phyloP scores from a whole-genome alignment of 228 moss, liverwort and hornwort genomes.

The Sphagnum magellanicum region DNA sequence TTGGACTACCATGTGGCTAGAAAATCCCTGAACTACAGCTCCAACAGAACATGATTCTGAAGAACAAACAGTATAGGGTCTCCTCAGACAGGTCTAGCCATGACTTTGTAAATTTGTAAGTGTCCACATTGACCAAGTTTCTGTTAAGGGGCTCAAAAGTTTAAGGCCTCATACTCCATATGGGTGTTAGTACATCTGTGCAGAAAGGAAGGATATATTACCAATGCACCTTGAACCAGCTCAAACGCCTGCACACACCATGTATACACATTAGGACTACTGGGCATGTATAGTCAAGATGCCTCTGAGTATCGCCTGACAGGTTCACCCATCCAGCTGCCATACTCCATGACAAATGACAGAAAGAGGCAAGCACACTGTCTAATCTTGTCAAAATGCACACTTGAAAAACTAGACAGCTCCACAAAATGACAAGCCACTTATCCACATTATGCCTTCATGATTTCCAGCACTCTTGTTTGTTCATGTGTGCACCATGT shows the following conservation, averaged over 20 bases:
- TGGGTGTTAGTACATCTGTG: background rate
- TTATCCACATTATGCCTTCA: background rate
- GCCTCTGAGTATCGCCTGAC: background rate
- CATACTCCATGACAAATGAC: background rate
- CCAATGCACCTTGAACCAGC: slow-evolving; percentile 86
- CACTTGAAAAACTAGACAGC: background rate
- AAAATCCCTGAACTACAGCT: background rate
- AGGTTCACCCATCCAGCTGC: background rate
- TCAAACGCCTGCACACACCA: slow-evolving; percentile 67
- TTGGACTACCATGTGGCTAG: background rate
- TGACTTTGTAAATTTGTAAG: background rate
- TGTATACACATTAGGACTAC: background rate
- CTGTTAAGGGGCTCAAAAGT: background rate
- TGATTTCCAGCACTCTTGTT: background rate
- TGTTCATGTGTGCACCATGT: background rate
- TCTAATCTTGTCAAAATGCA: background rate
- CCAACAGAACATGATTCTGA: background rate
- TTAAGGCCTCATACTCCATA: background rate
- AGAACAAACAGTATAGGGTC: background rate
- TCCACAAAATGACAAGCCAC: background rate
- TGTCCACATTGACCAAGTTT: background rate
- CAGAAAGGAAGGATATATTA: slow-evolving; percentile 19
- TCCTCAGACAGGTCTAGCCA: background rate
- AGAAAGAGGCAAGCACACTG: background rate
- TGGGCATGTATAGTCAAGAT: background rate